These are phyloP conservation scores for Eucalyptus marginata DNA, from an alignment of 345 rosid species.

Conservation along the genomic window DNA sequence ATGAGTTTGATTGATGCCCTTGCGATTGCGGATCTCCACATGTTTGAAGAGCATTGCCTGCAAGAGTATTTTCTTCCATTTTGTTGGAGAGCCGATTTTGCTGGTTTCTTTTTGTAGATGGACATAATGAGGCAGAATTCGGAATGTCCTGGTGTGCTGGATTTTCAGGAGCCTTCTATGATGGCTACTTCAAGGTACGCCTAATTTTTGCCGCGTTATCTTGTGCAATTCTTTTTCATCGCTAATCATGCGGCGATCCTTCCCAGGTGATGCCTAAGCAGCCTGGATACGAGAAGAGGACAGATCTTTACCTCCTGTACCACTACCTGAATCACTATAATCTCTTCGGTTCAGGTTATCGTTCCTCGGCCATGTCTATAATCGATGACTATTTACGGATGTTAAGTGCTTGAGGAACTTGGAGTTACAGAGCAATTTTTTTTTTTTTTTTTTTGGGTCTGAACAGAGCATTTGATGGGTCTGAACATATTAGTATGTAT, in stretches of 20 bases:
- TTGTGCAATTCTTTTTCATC: neutral
- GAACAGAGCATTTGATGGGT: neutral
- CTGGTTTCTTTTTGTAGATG: slow-evolving; percentile 26
- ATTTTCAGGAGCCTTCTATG: slow-evolving; percentile 73
- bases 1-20: neutral
- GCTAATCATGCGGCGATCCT: neutral
- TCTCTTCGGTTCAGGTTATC: slow-evolving; percentile 81
- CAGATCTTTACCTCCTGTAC: slow-evolving; percentile 62
- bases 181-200: slow-evolving; percentile 66
- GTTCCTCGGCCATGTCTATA: slow-evolving; percentile 69
- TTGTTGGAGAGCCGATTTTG: neutral
- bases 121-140: slow-evolving; percentile 90
- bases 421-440: neutral
- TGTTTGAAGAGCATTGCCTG: neutral
- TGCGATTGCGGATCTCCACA: neutral
- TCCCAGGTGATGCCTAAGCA: slow-evolving; percentile 80
- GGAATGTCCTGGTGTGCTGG: slow-evolving; percentile 99
- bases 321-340: slow-evolving; percentile 95
- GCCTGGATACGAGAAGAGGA: slow-evolving; percentile 73
- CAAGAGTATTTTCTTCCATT: neutral
- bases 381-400: slow-evolving; percentile 60
- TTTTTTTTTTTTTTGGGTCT: no score
- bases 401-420: slow-evolving; percentile 18
- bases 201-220: neutral
- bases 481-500: neutral